Evolutionary conservation across 306 rosid genomes (phyloP).

Genomic region (Rosa chinensis): DNA sequence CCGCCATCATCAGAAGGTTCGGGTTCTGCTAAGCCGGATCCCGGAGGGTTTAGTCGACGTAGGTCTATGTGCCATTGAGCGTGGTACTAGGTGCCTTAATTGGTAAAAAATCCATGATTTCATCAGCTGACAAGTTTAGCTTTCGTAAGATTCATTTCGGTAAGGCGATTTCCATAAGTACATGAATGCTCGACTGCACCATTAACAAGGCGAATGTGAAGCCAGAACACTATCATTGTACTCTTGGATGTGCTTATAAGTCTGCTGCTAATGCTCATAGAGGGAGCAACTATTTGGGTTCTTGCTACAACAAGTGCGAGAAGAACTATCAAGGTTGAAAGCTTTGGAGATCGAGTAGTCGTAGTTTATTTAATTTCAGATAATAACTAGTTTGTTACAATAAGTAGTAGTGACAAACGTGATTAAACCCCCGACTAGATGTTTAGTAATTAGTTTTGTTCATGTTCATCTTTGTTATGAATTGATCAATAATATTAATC

Average conservation of each 20-base stretch:
- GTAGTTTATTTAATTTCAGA: background rate
- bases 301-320: background rate
- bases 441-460: background rate
- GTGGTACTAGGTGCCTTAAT: background rate
- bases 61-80: background rate
- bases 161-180: background rate
- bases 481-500: background rate
- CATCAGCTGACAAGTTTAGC: no score
- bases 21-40: background rate
- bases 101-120: background rate
- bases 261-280: background rate
- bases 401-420: background rate
- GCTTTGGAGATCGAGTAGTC: background rate
- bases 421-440: background rate
- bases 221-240: background rate
- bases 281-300: background rate
- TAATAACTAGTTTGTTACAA: background rate
- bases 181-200: background rate
- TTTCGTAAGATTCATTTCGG: no score
- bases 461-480: background rate
- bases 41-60: background rate
- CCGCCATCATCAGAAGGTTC: background rate
- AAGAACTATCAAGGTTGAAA: background rate
- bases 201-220: background rate
- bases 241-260: background rate